Base-by-base conservation (phyloP, 495 filamentous ascomycete genomes). In the Monascus purpureus region DNA sequence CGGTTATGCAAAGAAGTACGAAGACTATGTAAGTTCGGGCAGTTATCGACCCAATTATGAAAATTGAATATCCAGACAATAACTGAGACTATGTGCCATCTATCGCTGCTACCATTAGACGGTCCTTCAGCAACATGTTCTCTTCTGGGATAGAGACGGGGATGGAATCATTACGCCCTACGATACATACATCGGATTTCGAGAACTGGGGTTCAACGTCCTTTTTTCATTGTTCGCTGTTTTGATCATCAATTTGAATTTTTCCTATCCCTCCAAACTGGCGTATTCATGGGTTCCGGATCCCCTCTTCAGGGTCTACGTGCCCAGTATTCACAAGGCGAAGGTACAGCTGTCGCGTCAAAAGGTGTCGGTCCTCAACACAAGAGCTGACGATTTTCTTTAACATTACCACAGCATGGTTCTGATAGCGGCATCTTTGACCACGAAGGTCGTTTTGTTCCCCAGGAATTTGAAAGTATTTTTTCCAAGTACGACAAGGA, bases 401-500 rank as follows among this genome's bases (percentile, higher is more conserved):
- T 6, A 19, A 2, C 16, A 35, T 13, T 11, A 12, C 18, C 11
- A 8, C 23, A 42, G 36, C 68, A 73, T 30, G 70, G 70, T n/a
- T 65, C 56, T 23, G 70, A 73, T 36, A 62, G 52, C 12, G 61
- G 60, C 5, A 55, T 48, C 4, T 74, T 60, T 32, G 68, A 73
- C 42, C 50, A 38, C 6, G 70, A 75, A 42, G 70, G 70, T 1
- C 50, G 68, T 0, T 71, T 73, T 36, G 34, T 61, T 4, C 68
- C 67, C 29, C 62, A 70, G 50, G 42, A 43, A 8, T 74, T 75
- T 40, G 70, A 77, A 51, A 65, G 74, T 37, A 43, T 71, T 43
- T 75, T 77, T 32, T 43, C 52, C 27, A 72, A 72, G 51, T 73
- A 64, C 40, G 67, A 61, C 27, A 8, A 27, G 4, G 51, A 49